Evolutionary conservation across 805 yeast genomes (phyloP), one percentile per base, ranked within the genome.

Genomic region (Saitoella complicata): DNA sequence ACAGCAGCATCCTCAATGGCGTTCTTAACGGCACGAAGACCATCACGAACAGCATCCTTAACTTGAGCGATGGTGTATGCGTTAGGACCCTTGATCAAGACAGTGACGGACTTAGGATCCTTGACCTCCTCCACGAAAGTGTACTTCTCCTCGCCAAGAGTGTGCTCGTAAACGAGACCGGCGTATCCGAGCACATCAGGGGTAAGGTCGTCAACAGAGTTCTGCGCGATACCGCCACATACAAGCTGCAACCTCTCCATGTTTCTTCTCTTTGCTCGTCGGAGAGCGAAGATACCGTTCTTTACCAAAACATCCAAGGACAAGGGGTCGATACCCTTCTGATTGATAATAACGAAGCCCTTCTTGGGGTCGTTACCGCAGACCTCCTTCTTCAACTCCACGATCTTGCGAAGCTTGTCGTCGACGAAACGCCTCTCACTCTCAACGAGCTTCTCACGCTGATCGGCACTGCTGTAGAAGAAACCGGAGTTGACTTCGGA

Each of bases 271-370:
- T 91, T 91, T 39, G 99, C 99, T 60, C 98, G 78, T 70, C 99
- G 79, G 56, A 91, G 71, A 1, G 98, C 98, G 55, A 91, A 70
- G 53, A 91, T 91, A 55, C 81, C 82, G 64, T 91, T 80, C 60
- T 84, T 85, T 39, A 97, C 97, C 51, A 91, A 71, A 5, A 88
- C 79, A 60, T 91, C 98, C 51, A 91, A 68, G 6, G 96, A 86
- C 91, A 91, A 81, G 51, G 98, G 98, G 61, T 91, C 98, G 53
- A 91, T 91, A 56, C 98, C 98, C 70, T 91, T 91, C 66, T 91
- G 98, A 66, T 91, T 91, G 62, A 91, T 82, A 46, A 91, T 82
- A 46, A 91, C 97, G 64, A 91, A 91, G 1, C 88, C 84, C 56
- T 78, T 70, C 51, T 75, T 68, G 6, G 76, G 67, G 56, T 77